Evolutionary conservation across 2,329 filamentous ascomycete genomes (phyloP), one percentile per base, ranked within the genome.

Genomic region (Scleromitrula shiraiana): DNA sequence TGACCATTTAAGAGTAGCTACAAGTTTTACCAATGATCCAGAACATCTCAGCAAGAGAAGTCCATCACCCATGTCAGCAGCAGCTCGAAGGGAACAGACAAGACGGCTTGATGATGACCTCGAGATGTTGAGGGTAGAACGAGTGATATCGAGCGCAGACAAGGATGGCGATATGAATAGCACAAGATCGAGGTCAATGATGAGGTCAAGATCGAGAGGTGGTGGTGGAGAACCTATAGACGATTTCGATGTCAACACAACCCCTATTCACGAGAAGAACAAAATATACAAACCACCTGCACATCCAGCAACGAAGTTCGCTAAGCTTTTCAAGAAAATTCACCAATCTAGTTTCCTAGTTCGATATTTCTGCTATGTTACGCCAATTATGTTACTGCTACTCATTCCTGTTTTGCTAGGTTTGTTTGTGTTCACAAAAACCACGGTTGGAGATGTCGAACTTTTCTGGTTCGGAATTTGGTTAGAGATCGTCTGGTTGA

Each of bases 391-490:
- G 2, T 54, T 80, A 10, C 64, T 88, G 5, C 69, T 89, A 5
- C 68, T 88, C 32, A 78, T 87, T 39, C 85, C 85, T 0, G 65
- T 87, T 33, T 68, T 88, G 5, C 65, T 88, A 19, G 84, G 83
- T 5, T 75, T 73, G 1, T 66, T 85, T 15, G 53, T 76, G 1
- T 84, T 75, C 53, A 68, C 71, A n/a, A 55, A 74, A 41, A 71
- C 83, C 2, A 79, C 75, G 2, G 76, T 84, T 2, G 88, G 88
- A 1, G 88, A 84, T 17, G 88, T 95, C 0, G 62, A 80, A 53
- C 70, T 96, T 37, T 70, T 88, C 51, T 97, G 91, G 91, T 96
- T 97, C 62, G 86, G 86, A 24, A 88, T 96, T 53, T 97, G 91
- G 91, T 75, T 96, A 15, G 87, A 95, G 65, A 88, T 95, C 35